Conservation (phyloP, 768 basidiomycete species). For the Jaapia argillacea region DNA sequence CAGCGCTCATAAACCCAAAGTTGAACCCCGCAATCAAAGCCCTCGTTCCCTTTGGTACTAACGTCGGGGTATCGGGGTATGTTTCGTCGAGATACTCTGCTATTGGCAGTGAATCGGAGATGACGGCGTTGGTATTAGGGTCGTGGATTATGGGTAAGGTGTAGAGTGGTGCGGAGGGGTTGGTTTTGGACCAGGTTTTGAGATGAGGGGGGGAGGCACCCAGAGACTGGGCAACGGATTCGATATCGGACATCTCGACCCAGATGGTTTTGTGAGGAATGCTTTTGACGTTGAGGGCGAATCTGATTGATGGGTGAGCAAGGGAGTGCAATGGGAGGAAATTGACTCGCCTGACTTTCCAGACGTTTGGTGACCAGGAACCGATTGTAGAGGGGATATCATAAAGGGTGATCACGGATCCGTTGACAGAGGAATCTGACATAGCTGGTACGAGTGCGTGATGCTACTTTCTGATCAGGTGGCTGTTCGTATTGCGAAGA, state of each 20-base stretch:
- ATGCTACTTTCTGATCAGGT: constrained; percentile 34
- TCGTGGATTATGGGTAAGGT: constrained; percentile 11
- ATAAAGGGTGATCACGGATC: no score
- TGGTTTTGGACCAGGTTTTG: no score
- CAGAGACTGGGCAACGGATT: no score
- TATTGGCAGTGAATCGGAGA: constrained; percentile 11
- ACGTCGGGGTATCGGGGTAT: constrained; percentile 4
- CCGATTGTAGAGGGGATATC: no score
- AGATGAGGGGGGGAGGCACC: no score
- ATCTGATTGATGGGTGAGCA: no score
- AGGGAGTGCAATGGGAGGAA: no score
- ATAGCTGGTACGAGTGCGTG: constrained; percentile 29
- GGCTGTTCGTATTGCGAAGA: constrained; percentile 23
- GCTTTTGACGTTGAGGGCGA: no score
- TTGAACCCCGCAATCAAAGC: constrained; percentile 4
- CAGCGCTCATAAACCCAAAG: not conserved
- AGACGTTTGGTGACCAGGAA: no score
- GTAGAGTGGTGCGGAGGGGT: constrained; percentile 7
- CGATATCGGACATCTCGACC: no score
- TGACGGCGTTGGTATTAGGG: constrained; percentile 3
- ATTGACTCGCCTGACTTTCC: no score
- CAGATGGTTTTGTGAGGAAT: no score
- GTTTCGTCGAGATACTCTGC: constrained; percentile 10
- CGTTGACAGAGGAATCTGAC: constrained; percentile 26
- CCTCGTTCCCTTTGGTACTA: constrained; percentile 6